A percentile compares a stretch with the other conserved stretches of the same genome.
phyloP scores from a whole-genome alignment of 441 rosid species.

The Geranium incanum region DNA sequence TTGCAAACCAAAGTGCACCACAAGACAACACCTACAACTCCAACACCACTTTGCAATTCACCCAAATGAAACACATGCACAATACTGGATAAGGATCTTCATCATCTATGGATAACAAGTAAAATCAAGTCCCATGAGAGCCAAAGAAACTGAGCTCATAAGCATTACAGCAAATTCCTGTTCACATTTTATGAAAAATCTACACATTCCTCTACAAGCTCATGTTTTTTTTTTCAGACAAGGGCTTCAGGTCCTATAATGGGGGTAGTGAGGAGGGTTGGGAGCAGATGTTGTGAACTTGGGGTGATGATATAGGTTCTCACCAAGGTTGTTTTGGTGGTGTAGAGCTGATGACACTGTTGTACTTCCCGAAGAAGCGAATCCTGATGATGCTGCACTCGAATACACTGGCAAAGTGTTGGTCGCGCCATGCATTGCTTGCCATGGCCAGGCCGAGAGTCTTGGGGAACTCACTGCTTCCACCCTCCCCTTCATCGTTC shows the following conservation, averaged over 20 bases:
- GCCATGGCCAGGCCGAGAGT: slow-evolving; percentile 20
- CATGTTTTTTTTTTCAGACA: not conserved
- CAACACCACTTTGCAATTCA: not conserved
- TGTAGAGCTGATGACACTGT: not conserved
- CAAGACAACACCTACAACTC: not conserved
- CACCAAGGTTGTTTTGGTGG: not conserved
- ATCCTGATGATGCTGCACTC: slow-evolving; percentile 98
- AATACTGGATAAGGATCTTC: not conserved
- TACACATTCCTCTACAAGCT: not conserved
- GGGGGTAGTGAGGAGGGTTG: slow-evolving; percentile 13
- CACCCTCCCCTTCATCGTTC: slow-evolving; percentile 22
- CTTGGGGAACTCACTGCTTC: slow-evolving; percentile 8
- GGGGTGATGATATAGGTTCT: not conserved
- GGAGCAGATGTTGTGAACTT: slow-evolving; percentile 14
- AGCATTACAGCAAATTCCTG: not conserved
- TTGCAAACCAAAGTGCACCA: not conserved
- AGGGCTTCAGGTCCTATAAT: slow-evolving; percentile 11
- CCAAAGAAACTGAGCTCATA: not conserved
- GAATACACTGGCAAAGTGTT: slow-evolving; percentile 20
- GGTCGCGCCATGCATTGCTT: slow-evolving; percentile 25
- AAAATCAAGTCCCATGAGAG: no score
- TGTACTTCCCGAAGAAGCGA: slow-evolving; percentile 33
- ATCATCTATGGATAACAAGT: no score
- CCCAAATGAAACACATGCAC: not conserved
- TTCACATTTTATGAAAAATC: not conserved